These are phyloP conservation scores for Phytophthora cajani DNA, from an alignment of 352 stramenopile species.

Conservation along the genomic window DNA sequence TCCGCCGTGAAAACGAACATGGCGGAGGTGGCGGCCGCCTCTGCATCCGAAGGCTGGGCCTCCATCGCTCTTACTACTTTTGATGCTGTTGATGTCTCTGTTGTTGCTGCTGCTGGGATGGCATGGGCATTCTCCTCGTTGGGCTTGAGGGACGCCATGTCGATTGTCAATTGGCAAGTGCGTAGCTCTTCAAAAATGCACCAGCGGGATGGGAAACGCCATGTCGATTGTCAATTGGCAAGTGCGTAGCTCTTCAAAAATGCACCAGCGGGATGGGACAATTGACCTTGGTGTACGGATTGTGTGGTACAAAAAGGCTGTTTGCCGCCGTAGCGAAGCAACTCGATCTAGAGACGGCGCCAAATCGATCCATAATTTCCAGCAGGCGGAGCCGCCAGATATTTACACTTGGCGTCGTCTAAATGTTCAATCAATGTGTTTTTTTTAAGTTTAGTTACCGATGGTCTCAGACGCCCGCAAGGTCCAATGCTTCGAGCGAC, in stretches of 20 bases:
- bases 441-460: neutral
- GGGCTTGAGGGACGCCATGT: slow-evolving; percentile 24
- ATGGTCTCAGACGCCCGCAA: slow-evolving; percentile 63
- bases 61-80: neutral
- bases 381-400: neutral
- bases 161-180: slow-evolving; percentile 26
- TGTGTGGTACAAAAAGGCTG: slow-evolving; percentile 3
- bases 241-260: slow-evolving; percentile 15
- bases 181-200: slow-evolving; percentile 19
- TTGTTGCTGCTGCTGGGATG: neutral
- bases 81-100: neutral
- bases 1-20: slow-evolving; percentile 87
- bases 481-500: slow-evolving; percentile 79
- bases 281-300: slow-evolving; percentile 16
- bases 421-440: neutral
- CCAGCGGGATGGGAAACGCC: slow-evolving; percentile 18
- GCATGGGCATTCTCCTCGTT: neutral
- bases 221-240: slow-evolving; percentile 33
- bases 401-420: neutral
- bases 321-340: slow-evolving; percentile 14
- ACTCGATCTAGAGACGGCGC: slow-evolving; percentile 24
- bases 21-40: slow-evolving; percentile 27
- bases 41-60: neutral
- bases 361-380: slow-evolving; percentile 16
- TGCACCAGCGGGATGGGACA: slow-evolving; percentile 15